Evolutionary conservation across 768 basidiomycete genomes (phyloP), one percentile per base, ranked within the genome.

Genomic region (Boletus subparvulus): DNA sequence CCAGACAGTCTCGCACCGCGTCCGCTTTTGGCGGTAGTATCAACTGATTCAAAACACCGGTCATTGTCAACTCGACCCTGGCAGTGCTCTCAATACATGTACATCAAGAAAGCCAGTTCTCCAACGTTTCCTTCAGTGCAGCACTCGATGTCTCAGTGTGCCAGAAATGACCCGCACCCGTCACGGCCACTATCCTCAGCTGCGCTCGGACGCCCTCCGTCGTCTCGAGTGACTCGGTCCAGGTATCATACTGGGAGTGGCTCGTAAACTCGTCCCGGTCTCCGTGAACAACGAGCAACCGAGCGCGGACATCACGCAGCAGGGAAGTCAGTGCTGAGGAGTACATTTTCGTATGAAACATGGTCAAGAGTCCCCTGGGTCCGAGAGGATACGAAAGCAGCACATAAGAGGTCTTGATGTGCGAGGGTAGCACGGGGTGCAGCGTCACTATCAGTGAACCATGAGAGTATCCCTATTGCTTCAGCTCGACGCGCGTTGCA

Each of bases 301-400:
- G 80, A 3, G 80, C 77, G 2, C 67, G 62, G 6, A 72, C 69
- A 36, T 84, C 69, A 30, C 64, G 68, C 32, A 88, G 57, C 36
- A 92, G 77, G 11, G 73, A 68, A 30, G 77, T 70, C 47, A 93
- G 73, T 17, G 78, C 77, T 3, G 70, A 67, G 14, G 75, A 74
- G 62, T 93, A 92, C 13, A 74, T 76, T 10, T 72, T 71, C 5
- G 83, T 73, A 50, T 78, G 76, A 75, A 94, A 92, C 50, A 87
- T 67, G 24, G 90, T 92, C 44, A 94, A 75, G 69, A 84, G 80
- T 12, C 77, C 75, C 50, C 88, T 78, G 9, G 85, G 83, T 14
- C 84, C 82, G 6, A 92, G 73, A 0, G 91, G 91, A 65, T 93
- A 92, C 4, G 90, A 92, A 21, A 93, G 70, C 40, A 93, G 67